Evolutionary conservation across 495 filamentous ascomycete genomes (phyloP), one percentile per base, ranked within the genome.

Genomic region (Chaetomium fimeti): DNA sequence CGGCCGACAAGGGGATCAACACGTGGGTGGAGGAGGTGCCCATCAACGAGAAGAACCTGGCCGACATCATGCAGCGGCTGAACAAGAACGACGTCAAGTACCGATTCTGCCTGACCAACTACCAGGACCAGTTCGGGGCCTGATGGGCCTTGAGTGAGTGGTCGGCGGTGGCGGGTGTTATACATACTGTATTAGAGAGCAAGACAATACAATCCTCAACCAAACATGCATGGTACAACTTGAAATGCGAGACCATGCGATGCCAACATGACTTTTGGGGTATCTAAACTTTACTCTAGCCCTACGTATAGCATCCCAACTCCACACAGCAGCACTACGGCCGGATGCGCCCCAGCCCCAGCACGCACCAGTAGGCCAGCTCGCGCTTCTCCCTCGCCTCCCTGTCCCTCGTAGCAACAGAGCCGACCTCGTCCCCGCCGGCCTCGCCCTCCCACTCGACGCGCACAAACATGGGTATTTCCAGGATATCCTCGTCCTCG

Each of bases 291-390:
- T 25, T 54, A 13, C 28, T 43, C 27, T 32, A 0, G 40, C 43
- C 38, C 22, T 27, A 38, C 22, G 36, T 7, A 57, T 7, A 57
- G 1, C 5, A 8, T 5, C 13, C 25, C 24, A 20, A 27, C 6
- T 13, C 4, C 15, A 8, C 13, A 54, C 1, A 5, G 7, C 11
- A n/a, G n/a, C n/a, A 15, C 40, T 69, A 68, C 65, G 77, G 78
- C 52, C 73, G 72, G 61, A 97, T 91, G 72, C 86, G 87, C 32
- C 94, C 94, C 49, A 96, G 82, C 8, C 93, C 93, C 52, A 98
- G 78, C 29, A 95, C 93, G 82, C 88, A 88, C 93, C 94, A 98
- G 82, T 95, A 97, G 64, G 91, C 91, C 79, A 97, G 77, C 75
- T 97, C 92, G 68, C 88, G 86, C 71, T 78, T 81, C 69, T 79